Conservation (phyloP, 495 filamentous ascomycete genomes). For the Filosporella fistucella region DNA sequence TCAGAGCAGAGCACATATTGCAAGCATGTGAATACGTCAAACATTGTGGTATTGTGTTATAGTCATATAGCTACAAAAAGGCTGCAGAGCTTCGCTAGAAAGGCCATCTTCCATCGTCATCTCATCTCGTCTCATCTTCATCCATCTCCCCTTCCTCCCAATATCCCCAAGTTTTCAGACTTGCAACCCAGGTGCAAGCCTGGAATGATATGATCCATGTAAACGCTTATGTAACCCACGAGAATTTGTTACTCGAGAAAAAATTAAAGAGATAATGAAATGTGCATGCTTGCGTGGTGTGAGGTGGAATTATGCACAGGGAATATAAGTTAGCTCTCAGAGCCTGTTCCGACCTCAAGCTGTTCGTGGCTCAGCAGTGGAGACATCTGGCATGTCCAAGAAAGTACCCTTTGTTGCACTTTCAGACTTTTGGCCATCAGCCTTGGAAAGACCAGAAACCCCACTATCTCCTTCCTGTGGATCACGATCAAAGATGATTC, state of each 20-base stretch:
- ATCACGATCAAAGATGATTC: conserved; percentile 24
- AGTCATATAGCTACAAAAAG: conserved; percentile 5
- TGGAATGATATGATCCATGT: too few relatives aligned
- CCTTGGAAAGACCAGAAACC: conserved; percentile 30
- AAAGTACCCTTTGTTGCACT: conserved; percentile 11
- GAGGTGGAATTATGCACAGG: conserved; percentile 7
- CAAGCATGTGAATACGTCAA: too few relatives aligned
- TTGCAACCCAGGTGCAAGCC: too few relatives aligned
- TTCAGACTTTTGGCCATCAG: conserved; percentile 14
- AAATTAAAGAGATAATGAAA: too few relatives aligned
- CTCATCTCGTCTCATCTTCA: too few relatives aligned
- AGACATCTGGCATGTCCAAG: conserved; percentile 2
- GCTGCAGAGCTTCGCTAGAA: conserved; percentile 3
- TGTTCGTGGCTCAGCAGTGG: conserved; percentile 2
- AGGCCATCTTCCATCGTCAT: conserved; percentile 7
- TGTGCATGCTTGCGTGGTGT: too few relatives aligned
- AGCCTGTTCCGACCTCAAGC: conserved; percentile 2
- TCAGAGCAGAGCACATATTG: too few relatives aligned
- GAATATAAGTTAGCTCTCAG: not conserved
- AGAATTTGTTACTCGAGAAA: too few relatives aligned
- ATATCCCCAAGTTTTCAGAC: too few relatives aligned
- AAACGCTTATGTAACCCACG: too few relatives aligned
- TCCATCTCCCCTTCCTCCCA: too few relatives aligned
- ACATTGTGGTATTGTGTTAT: conserved; percentile 8
- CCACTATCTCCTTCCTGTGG: conserved; percentile 46